Evolutionary conservation across 768 basidiomycete genomes (phyloP).

Genomic region (Lactarius trivialis): DNA sequence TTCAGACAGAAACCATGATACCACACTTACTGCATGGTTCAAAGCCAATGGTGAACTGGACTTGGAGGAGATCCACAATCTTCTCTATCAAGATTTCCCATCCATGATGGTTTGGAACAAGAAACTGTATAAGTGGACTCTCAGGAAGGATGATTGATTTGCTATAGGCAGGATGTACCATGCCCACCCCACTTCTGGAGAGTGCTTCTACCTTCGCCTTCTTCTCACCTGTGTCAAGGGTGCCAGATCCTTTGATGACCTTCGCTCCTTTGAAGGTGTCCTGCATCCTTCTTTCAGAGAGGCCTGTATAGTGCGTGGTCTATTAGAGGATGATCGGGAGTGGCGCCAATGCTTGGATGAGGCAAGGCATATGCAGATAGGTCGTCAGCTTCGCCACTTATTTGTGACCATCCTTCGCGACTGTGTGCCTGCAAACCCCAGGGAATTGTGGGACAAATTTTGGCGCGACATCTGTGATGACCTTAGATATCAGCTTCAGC

Average conservation of each 20-base stretch:
- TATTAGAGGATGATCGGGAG: slow-evolving; percentile 41
- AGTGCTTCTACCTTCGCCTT: slow-evolving; percentile 37
- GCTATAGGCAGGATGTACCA: slow-evolving; percentile 40
- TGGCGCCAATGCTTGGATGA: slow-evolving; percentile 36
- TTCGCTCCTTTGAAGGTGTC: slow-evolving; percentile 25
- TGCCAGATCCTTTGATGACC: slow-evolving; percentile 27
- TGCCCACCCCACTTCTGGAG: slow-evolving; percentile 32
- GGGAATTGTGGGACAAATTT: slow-evolving; percentile 36
- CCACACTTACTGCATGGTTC: slow-evolving; percentile 31
- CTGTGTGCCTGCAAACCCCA: slow-evolving; percentile 30
- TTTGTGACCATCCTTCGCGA: slow-evolving; percentile 36
- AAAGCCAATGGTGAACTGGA: slow-evolving; percentile 22
- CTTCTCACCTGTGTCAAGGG: slow-evolving; percentile 38
- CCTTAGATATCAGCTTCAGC: slow-evolving; percentile 26
- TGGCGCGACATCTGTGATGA: slow-evolving; percentile 38
- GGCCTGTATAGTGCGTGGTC: slow-evolving; percentile 37
- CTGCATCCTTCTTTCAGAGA: slow-evolving; percentile 32
- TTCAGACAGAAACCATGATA: slow-evolving; percentile 24
- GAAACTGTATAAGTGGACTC: slow-evolving; percentile 28
- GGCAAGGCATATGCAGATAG: slow-evolving; percentile 37
- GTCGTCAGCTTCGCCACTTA: slow-evolving; percentile 30
- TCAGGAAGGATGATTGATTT: slow-evolving; percentile 25
- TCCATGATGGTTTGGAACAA: slow-evolving; percentile 24
- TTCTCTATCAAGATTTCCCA: slow-evolving; percentile 33
- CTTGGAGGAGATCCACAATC: slow-evolving; percentile 39